Evolutionary conservation across 2,329 filamentous ascomycete species (phyloP), one percentile per base, ranked within the genome.

Genomic region (Cordyceps javanica): DNA sequence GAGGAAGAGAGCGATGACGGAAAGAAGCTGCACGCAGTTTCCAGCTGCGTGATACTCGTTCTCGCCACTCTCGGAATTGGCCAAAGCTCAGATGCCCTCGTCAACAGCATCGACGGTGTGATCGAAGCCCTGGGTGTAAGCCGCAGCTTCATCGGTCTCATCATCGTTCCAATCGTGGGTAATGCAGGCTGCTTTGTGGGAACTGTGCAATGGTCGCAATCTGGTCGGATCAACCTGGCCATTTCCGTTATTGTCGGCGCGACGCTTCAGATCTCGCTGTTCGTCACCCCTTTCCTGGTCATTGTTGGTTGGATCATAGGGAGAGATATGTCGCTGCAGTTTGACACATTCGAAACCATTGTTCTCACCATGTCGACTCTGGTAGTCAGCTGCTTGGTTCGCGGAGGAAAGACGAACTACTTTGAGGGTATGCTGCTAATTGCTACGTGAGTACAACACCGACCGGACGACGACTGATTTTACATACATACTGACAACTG

Each of bases 31-130:
- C 60, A 60, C 26, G 59, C 56, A 4, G 13, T 56, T 1, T 60
- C 60, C 4, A 62, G 60, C 59, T 60, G 60, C 50, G 44, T 55
- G 11, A 52, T 61, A 3, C 60, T 62, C 23, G 36, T 62, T 13
- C 38, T 62, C 16, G 61, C 61, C 6, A 62, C 61, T 3, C 52
- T 61, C n/a, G 61, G 59, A 2, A 60, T 62, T 9, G 57, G 57
- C 7, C 51, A 55, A 38, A 64, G 65, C 58, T 66, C 66, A 13
- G 65, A 66, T 30, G 64, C 66, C 9, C 65, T 66, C 34, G 65
- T 67, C 26, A 61, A 63, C 53, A 64, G 62, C 28, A 64, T 66
- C 28, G 49, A 55, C 44, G 59, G 60, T 16, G 62, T 62, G 23
- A 57, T 62, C 16, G 60, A 60, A 19, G 59, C 60, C 4, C 51